Percentiles rank a stretch among this genome's conserved stretches.
These are phyloP conservation scores for Cercospora zeina DNA, from an alignment of 2,329 filamentous ascomycete species.

Conservation along the genomic window DNA sequence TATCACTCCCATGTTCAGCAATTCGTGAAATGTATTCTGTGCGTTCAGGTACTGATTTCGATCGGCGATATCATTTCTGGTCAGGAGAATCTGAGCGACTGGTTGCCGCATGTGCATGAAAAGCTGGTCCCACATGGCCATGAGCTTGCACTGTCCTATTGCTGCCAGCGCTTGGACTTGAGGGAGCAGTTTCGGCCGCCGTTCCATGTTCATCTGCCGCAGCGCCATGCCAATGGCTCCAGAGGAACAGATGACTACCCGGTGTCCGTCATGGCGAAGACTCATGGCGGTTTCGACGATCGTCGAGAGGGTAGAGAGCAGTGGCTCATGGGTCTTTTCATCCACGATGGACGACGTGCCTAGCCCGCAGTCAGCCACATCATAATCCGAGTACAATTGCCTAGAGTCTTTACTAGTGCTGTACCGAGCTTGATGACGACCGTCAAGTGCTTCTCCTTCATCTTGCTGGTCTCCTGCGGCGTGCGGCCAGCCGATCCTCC, in stretches of 20 bases:
- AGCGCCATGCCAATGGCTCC: conserved; percentile 94
- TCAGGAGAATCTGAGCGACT: conserved; percentile 90
- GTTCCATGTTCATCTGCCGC: conserved; percentile 82
- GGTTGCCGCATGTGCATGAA: conserved; percentile 87
- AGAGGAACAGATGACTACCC: conserved; percentile 93
- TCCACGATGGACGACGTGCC: conserved; percentile 99
- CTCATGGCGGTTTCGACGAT: conserved; percentile 93
- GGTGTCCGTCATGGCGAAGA: conserved; percentile 85
- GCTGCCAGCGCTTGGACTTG: conserved; percentile 91
- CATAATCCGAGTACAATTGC: conserved; percentile 12
- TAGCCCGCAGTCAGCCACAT: conserved; percentile 44
- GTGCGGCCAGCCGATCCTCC: not conserved
- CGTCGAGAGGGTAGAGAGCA: conserved; percentile 83
- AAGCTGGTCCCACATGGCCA: conserved; percentile 91
- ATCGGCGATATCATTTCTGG: conserved; percentile 94
- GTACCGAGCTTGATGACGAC: conserved; percentile 87
- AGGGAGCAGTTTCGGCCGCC: conserved; percentile 85
- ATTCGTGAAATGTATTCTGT: conserved; percentile 87
- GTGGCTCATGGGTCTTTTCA: conserved; percentile 89
- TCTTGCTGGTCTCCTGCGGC: conserved; percentile 40
- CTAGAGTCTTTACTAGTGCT: conserved; percentile 27
- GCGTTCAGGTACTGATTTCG: conserved; percentile 94
- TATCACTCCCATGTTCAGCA: conserved; percentile 92
- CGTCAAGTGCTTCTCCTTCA: conserved; percentile 71
- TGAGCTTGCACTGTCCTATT: conserved; percentile 91